These are phyloP conservation scores for Pichia exigua DNA, from an alignment of 805 yeast species.

Conservation along the genomic window DNA sequence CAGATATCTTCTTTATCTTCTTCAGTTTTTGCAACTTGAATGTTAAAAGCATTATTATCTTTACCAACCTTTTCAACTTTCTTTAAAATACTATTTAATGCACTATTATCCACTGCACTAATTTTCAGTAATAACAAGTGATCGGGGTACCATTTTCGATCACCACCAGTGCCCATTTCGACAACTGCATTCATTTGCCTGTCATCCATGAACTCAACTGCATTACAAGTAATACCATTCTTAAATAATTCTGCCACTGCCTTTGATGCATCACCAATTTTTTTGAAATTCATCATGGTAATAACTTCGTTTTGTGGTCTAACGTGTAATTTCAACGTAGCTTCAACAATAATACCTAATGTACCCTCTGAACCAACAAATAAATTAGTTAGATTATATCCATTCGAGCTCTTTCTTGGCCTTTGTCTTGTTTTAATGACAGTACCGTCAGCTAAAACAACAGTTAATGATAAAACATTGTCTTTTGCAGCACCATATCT, in stretches of 20 bases:
- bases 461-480: constrained; percentile 58
- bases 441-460: constrained; percentile 76
- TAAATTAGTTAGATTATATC: constrained; percentile 69
- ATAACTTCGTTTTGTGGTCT: constrained; percentile 60
- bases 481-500: constrained; percentile 76
- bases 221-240: constrained; percentile 60
- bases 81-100: constrained; percentile 34
- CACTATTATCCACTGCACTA: constrained; percentile 38
- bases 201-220: constrained; percentile 68
- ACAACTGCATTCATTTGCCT: constrained; percentile 64
- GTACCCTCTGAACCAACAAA: constrained; percentile 79
- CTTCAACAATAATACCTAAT: constrained; percentile 69
- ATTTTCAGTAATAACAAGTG: constrained; percentile 50
- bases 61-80: constrained; percentile 44
- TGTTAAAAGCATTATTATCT: constrained; percentile 44
- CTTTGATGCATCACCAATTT: constrained; percentile 61
- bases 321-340: constrained; percentile 61
- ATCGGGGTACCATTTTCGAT: constrained; percentile 25
- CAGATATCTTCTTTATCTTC: constrained; percentile 63
- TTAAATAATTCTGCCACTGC: constrained; percentile 57
- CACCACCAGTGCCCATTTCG: constrained; percentile 34
- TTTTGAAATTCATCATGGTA: constrained; percentile 60
- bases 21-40: constrained; percentile 54
- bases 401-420: constrained; percentile 73
- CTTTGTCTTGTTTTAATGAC: constrained; percentile 65